Conservation (phyloP, 2,329 filamentous ascomycete species). For the Sporothrix phasma region DNA sequence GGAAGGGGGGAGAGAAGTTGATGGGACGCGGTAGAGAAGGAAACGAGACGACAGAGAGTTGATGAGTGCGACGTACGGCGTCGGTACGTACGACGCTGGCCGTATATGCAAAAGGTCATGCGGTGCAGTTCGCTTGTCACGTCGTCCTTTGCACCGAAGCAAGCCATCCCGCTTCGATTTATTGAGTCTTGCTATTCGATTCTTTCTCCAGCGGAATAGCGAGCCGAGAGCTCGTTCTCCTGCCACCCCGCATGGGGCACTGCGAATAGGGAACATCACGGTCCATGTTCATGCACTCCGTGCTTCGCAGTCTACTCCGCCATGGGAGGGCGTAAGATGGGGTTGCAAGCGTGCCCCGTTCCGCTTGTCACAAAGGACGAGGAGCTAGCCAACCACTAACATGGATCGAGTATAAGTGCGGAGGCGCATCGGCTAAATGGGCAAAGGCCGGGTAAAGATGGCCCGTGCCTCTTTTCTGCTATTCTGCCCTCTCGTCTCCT, state of each 20-base stretch:
- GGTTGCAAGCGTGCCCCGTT: background rate
- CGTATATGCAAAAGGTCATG: background rate
- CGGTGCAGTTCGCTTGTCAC: background rate
- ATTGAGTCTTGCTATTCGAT: background rate
- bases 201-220: background rate
- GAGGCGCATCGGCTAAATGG: conserved; percentile 1
- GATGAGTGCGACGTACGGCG: too few relatives aligned
- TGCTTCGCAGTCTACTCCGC: too few relatives aligned
- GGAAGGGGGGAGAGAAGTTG: background rate
- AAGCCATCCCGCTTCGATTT: too few relatives aligned
- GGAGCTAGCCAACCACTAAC: background rate
- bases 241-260: too few relatives aligned
- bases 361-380: background rate
- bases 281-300: too few relatives aligned
- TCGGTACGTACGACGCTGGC: too few relatives aligned
- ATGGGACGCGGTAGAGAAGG: background rate
- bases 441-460: background rate
- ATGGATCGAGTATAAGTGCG: background rate
- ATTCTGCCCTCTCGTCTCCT: too few relatives aligned
- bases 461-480: too few relatives aligned
- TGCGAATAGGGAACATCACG: too few relatives aligned
- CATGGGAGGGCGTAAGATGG: too few relatives aligned
- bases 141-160: background rate
- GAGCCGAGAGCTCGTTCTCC: background rate
- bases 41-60: background rate